phyloP scores from a whole-genome alignment of 768 basidiomycete species.

The Agaricus subrufescens region DNA sequence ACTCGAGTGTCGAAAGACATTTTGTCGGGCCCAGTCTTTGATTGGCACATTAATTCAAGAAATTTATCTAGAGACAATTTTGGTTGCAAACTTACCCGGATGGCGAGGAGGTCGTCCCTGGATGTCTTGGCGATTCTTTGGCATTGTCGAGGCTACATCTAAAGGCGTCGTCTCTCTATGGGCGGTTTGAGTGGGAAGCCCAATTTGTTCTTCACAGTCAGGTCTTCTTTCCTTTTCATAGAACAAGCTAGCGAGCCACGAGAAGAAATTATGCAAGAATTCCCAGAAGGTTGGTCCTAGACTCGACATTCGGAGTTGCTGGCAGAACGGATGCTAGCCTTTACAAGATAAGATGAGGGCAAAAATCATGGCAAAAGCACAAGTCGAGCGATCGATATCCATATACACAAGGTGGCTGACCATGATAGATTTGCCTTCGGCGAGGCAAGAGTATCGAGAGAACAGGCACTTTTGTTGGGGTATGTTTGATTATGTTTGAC shows the following conservation, averaged over 20 bases:
- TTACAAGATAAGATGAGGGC: neutral
- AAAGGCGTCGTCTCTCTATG: neutral
- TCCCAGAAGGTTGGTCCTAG: neutral
- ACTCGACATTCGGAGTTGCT: neutral
- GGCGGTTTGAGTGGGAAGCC: neutral
- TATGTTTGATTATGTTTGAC: neutral
- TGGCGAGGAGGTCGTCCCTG: neutral
- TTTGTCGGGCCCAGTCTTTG: slow-evolving; percentile 1
- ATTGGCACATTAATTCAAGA: neutral
- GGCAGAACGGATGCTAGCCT: neutral
- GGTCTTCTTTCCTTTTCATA: neutral
- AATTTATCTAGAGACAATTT: neutral
- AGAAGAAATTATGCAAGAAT: neutral
- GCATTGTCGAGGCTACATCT: neutral
- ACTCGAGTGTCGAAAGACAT: neutral
- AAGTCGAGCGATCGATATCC: neutral
- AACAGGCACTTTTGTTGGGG: no score
- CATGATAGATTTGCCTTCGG: no score
- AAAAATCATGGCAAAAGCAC: neutral
- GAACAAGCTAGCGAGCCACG: neutral
- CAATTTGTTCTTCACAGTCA: slow-evolving; percentile 1
- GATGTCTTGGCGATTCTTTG: neutral
- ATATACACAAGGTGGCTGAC: slow-evolving; percentile 3
- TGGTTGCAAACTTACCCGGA: neutral
- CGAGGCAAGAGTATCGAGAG: no score